Evolutionary conservation across 202 grass and related monocot genomes (phyloP), one percentile per base, ranked within the genome.

Genomic region (Carex arenaria): DNA sequence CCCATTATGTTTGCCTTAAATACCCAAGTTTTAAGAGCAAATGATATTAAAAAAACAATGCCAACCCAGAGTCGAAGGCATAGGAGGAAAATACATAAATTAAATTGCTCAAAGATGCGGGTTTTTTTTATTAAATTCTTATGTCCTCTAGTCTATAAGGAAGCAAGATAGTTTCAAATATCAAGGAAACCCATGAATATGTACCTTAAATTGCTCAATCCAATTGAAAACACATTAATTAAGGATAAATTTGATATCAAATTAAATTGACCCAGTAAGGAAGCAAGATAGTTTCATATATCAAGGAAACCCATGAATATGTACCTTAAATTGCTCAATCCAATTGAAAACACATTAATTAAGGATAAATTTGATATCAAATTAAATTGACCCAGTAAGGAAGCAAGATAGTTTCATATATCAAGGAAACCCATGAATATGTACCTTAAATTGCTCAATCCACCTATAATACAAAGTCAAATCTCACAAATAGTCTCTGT

Each of bases 391-490:
- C 32, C 32, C 32, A 34, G 32, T 26, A 26, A 26, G 26, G 26
- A 26, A 36, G 23, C n/a, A 82, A 82, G 10, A 67, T 54, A 51
- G 22, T 64, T 40, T 32, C 6, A 28, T 67, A 64, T 49, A 22
- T 67, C 61, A 80, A 80, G 76, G 75, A 32, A 62, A 61, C 0
- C 20, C 75, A 38, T 59, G 10, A 79, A 65, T 28, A 15, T 59
- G 9, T 64, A 26, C 66, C 22, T 22, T 81, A 51, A 30, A 19
- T 80, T 80, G 8, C 20, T 4, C 61, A 65, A 34, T 82, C 12
- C 20, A 32, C 26, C 11, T 36, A 32, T 67, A 67, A n/a, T 57
- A 77, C 26, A 82, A 82, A 34, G 80, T 67, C 80, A 82, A 67
- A 69, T 82, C 62, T 68, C 80, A 54, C 59, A 78, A 55, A 82